Percentiles rank a stretch among this genome's conserved stretches.
Evolutionary conservation across 352 stramenopile species (phyloP).

Genomic region (Globisporangium paddicum): DNA sequence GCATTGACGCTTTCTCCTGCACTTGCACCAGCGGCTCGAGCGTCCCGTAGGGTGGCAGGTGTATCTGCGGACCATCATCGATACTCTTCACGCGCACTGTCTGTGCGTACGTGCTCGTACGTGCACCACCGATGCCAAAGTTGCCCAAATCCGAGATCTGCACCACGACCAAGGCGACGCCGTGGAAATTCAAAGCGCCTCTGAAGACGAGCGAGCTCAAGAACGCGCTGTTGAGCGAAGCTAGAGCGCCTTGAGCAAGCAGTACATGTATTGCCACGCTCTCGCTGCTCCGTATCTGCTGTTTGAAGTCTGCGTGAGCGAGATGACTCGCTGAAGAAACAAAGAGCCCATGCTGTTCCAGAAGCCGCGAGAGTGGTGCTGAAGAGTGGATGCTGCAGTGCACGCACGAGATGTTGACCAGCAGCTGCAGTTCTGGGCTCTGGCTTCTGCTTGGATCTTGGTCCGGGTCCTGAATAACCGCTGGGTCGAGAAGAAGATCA

Average conservation of each 20-base stretch:
- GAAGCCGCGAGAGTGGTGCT: not conserved
- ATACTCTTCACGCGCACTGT: slow-evolving; percentile 28
- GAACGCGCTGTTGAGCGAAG: slow-evolving; percentile 29
- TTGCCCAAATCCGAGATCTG: slow-evolving; percentile 37
- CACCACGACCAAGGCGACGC: slow-evolving; percentile 23
- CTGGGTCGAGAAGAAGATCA: slow-evolving; percentile 17
- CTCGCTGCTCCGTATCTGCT: slow-evolving; percentile 2
- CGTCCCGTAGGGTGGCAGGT: slow-evolving; percentile 33
- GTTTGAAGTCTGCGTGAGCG: not conserved
- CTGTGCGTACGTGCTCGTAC: slow-evolving; percentile 27
- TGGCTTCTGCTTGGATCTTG: not conserved
- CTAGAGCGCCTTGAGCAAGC: slow-evolving; percentile 19
- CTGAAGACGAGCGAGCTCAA: slow-evolving; percentile 35
- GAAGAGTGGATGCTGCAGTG: slow-evolving; percentile 23
- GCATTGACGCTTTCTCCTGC: slow-evolving; percentile 28
- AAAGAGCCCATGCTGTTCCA: slow-evolving; percentile 8
- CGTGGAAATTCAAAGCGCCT: slow-evolving; percentile 23
- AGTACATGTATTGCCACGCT: slow-evolving; percentile 7
- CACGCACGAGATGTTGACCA: slow-evolving; percentile 37
- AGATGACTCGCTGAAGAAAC: not conserved
- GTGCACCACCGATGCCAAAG: slow-evolving; percentile 20
- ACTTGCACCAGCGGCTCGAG: slow-evolving; percentile 30
- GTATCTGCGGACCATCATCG: slow-evolving; percentile 35
- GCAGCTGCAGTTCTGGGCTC: slow-evolving; percentile 10
- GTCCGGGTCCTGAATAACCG: slow-evolving; percentile 25